Evolutionary conservation across 345 rosid species (phyloP).

Genomic region (Sapria himalayana): DNA sequence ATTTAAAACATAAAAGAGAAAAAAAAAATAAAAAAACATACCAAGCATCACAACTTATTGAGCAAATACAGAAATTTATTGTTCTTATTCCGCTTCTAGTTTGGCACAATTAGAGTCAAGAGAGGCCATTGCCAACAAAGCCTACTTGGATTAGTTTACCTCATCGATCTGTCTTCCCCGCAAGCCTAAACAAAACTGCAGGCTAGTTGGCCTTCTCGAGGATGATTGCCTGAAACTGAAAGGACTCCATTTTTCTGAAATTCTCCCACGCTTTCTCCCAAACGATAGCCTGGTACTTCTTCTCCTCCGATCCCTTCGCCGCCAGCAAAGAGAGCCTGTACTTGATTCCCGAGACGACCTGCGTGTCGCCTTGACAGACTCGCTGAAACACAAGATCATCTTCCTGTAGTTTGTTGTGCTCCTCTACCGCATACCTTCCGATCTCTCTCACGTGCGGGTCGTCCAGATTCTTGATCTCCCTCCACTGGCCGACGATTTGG

Average conservation of each 20-base stretch:
- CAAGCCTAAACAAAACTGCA: no score
- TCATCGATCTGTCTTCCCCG: no score
- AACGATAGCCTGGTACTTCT: not conserved
- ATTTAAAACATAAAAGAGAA: no score
- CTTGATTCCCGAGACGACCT: not conserved
- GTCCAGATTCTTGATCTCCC: not conserved
- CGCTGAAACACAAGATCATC: not conserved
- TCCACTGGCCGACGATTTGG: not conserved
- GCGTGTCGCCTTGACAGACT: not conserved
- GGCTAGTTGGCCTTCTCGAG: no score
- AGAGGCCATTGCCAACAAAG: no score
- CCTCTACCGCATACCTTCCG: not conserved
- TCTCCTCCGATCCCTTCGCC: not conserved
- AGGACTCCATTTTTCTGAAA: not conserved
- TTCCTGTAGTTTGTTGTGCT: conserved; percentile 3
- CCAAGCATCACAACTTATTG: no score
- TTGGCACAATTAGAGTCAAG: no score
- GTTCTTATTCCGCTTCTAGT: no score
- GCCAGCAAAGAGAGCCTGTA: not conserved
- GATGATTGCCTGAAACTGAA: no score
- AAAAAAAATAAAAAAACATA: no score
- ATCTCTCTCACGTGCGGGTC: not conserved
- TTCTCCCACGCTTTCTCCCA: not conserved
- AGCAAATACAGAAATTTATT: no score
- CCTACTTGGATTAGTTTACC: no score